Conservation (phyloP, 73 alveolate species). For the Paramecium pentaurelia region DNA sequence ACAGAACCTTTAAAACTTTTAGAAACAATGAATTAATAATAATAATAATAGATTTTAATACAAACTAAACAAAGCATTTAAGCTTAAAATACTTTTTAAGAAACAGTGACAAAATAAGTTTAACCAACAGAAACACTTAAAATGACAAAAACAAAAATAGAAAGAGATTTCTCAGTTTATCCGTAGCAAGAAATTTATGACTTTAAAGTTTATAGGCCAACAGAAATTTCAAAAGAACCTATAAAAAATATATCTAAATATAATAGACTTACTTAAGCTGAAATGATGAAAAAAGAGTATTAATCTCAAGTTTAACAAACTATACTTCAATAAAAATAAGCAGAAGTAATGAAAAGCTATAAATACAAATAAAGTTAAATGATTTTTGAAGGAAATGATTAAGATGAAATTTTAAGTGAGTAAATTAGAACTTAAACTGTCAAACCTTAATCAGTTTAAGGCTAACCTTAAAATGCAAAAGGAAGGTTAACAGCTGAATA, state of each 20-base stretch:
- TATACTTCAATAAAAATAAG: not conserved
- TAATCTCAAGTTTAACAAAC: not conserved
- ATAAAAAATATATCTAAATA: not conserved
- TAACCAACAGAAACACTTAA: not conserved
- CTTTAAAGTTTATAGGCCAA: slow-evolving; percentile 6
- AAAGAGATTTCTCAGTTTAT: not conserved
- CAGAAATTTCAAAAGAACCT: not conserved
- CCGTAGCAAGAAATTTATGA: not conserved
- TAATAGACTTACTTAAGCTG: slow-evolving; percentile 9
- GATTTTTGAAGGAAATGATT: not conserved
- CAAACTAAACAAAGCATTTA: not conserved
- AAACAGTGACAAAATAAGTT: not conserved
- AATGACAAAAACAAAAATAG: not conserved
- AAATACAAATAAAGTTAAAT: not conserved
- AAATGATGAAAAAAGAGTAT: not conserved
- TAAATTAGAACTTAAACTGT: not conserved
- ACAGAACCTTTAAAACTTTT: not conserved
- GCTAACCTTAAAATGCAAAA: not conserved
- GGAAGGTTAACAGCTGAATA: not conserved
- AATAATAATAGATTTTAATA: not conserved
- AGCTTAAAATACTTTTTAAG: not conserved
- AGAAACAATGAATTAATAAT: not conserved
- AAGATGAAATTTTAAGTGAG: not conserved
- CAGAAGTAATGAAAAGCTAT: not conserved
- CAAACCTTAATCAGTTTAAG: not conserved